These are phyloP conservation scores for Drosera spatulata DNA, from an alignment of 179 eudicot species.

Conservation along the genomic window DNA sequence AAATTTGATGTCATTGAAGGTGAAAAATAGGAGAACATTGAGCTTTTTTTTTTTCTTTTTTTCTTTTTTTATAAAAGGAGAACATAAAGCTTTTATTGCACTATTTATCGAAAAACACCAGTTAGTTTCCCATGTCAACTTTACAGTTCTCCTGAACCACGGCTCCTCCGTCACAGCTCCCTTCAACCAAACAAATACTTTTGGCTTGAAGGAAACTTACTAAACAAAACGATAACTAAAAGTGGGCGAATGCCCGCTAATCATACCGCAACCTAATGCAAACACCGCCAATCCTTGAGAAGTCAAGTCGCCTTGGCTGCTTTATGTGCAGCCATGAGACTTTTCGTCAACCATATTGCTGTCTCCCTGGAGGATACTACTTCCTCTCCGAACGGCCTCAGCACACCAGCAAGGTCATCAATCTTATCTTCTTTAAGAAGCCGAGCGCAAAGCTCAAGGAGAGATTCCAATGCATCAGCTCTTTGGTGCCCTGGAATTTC, in stretches of 20 bases:
- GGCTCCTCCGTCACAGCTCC: not conserved
- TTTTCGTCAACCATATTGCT: constrained; percentile 95
- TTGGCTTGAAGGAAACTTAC: not conserved
- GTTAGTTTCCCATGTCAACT: not conserved
- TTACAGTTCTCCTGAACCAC: not conserved
- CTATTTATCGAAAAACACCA: not conserved
- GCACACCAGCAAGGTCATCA: constrained; percentile 70
- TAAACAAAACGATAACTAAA: not conserved
- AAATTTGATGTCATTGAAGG: not conserved
- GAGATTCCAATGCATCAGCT: constrained; percentile 90
- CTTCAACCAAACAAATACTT: constrained; percentile 1
- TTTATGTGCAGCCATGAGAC: constrained; percentile 71
- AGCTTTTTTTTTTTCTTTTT: not conserved
- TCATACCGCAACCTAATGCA: constrained; percentile 1
- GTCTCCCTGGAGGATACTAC: constrained; percentile 88
- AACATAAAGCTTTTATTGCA: not conserved
- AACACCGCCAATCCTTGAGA: constrained; percentile 7
- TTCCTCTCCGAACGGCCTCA: constrained; percentile 92
- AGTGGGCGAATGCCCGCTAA: not conserved
- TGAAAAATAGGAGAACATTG: not conserved
- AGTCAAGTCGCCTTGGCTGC: constrained; percentile 17
- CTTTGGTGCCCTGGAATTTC: constrained; percentile 51
- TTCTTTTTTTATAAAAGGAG: not conserved
- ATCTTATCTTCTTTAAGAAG: constrained; percentile 74
- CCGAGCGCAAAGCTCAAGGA: constrained; percentile 85